Conservation (phyloP, 2,329 filamentous ascomycete genomes). For the Trichoderma sp. region DNA sequence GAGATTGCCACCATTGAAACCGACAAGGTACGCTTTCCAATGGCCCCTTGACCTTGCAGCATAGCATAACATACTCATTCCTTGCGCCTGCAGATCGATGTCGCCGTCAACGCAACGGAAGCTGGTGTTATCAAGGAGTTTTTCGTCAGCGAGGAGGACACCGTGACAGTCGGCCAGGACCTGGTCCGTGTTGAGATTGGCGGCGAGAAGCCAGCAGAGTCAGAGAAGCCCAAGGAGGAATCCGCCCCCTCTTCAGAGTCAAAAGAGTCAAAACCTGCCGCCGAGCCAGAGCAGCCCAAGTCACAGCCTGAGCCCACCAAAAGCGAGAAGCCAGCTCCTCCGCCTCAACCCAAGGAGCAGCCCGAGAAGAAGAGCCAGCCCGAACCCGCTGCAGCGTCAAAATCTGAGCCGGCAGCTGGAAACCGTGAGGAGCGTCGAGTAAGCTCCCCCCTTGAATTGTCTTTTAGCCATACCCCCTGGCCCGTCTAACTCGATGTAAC, state of each 20-base stretch:
- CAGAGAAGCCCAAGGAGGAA: conserved; percentile 19
- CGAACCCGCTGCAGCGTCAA: conserved; percentile 22
- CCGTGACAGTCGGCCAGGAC: conserved; percentile 90
- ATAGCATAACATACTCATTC: background rate
- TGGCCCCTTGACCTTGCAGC: background rate
- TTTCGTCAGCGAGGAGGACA: conserved; percentile 89
- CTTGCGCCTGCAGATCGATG: conserved; percentile 69
- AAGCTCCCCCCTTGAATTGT: conserved; percentile 40
- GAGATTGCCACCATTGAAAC: conserved; percentile 99
- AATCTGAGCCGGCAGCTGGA: conserved; percentile 47
- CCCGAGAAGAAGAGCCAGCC: conserved; percentile 30
- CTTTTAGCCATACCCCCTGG: background rate
- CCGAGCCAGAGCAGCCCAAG: conserved; percentile 6
- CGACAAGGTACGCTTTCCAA: conserved; percentile 69
- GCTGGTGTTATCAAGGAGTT: conserved; percentile 90
- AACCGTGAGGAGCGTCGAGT: conserved; percentile 85
- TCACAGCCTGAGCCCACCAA: conserved; percentile 31
- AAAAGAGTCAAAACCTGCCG: conserved; percentile 16
- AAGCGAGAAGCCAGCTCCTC: conserved; percentile 29
- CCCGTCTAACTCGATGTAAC: background rate
- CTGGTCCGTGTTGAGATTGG: conserved; percentile 83
- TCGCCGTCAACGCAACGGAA: conserved; percentile 90
- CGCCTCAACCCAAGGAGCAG: conserved; percentile 17
- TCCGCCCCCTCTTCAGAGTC: background rate
- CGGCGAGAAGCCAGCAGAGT: conserved; percentile 29